Evolutionary conservation across 1,284 basidiomycete species (phyloP), one percentile per base, ranked within the genome.

Genomic region (Stygiomarasmius scandens): DNA sequence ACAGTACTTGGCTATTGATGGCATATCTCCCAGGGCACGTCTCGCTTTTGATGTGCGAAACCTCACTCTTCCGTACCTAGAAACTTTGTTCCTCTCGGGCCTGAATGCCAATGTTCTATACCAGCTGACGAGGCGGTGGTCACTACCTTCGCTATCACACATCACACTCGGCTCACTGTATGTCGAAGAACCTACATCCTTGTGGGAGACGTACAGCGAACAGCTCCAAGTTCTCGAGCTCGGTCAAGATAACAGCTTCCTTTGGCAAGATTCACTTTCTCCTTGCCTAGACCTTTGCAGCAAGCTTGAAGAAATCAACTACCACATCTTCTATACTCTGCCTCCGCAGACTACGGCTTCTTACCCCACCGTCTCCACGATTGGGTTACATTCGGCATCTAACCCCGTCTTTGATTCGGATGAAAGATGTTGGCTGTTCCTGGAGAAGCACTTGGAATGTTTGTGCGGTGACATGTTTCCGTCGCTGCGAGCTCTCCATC

Each of bases 141-240:
- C 69, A 1, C 67, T 89, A 32, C 87, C 87, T 12, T 71, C 76
- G 20, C 75, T 89, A 43, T 67, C 67, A 16, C 73, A 76, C 59
- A 38, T 85, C 63, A 71, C 84, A 54, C 62, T 84, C 59, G 82
- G 82, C 63, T 70, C 74, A n/a, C 24, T 60, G 22, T 45, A 25
- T 34, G 47, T 60, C 22, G 75, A 74, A 11, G 62, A 74, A 44
- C 55, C 67, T 38, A 51, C 52, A 32, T 24, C 16, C 16, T 64
- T 80, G 20, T 86, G 83, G 84, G 73, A 77, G 38, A 67, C 64
- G 25, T 79, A 82, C 58, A 84, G 84, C 22, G 58, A 61, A 36
- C 83, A 81, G 63, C 72, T 89, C 43, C 72, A 73, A 58, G 75
- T 73, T 3, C 72, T 88, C 27, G 86, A 89, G 66, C 77, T 88